Evolutionary conservation across 257 asterid genomes (phyloP), one percentile per base, ranked within the genome.

Genomic region (Plantago ovata): DNA sequence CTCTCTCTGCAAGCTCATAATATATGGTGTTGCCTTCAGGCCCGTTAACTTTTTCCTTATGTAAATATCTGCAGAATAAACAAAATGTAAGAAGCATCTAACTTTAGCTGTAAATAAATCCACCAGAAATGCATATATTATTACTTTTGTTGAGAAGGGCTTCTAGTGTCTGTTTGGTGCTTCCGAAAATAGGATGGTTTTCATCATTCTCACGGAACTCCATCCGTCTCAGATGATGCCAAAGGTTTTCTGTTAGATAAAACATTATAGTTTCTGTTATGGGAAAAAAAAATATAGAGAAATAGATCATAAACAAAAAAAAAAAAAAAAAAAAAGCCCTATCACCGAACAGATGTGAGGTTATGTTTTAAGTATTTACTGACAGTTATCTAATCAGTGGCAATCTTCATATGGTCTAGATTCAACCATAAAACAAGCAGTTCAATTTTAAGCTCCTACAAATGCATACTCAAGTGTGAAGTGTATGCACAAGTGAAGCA

Each of bases 1-100:
- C 88, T 69, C 97, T 85, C 84, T 93, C 98, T 45, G 98, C 98
- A 62, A 88, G 96, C 88, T 89, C 95, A 67, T 80, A 88, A 62
- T 67, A 72, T 7, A 80, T 56, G 50, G 65, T 65, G 78, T 63
- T 65, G 46, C 95, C 95, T 63, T 88, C 98, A 15, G 95, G 95
- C 18, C 97, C 91, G 43, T 64, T 82, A 36, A 80, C 87, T 62
- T 79, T 93, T 56, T 88, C 95, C 64, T 86, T 93, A 74, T 82
- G 96, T 75, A 93, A 76, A 68, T 85, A 93, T 72, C 98, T 92
- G 73, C 13, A 54, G 24, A 23, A 56, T 46, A 43, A 23, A 48
- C 24, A 68, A 65, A 6, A 3, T 13, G 65, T 64, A 14, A 38
- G 50, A 67, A 49, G 67, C 49, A 38, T 45, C 3, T 28, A 13